Evolutionary conservation across 352 stramenopile species (phyloP).

Genomic region (Pythium oligandrum): DNA sequence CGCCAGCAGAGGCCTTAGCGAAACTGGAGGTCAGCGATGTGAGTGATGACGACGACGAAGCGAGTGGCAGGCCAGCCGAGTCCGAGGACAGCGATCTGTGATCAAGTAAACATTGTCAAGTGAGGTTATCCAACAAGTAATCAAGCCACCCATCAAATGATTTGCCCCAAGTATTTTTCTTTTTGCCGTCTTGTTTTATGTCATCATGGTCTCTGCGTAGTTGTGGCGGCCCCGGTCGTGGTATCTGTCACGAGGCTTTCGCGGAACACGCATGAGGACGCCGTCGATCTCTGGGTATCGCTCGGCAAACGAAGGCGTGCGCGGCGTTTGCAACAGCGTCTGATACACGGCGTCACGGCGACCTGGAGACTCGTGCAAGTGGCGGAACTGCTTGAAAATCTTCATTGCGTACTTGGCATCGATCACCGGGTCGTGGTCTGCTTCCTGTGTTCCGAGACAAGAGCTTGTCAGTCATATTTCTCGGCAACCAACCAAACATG

Average conservation of each 20-base stretch:
- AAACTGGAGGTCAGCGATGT: slow-evolving; percentile 52
- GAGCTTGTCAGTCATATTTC: not conserved
- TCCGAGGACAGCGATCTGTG: slow-evolving; percentile 66
- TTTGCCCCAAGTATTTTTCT: no score
- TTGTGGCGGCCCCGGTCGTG: slow-evolving; percentile 1
- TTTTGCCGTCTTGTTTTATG: slow-evolving; percentile 2
- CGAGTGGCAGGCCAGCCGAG: slow-evolving; percentile 22
- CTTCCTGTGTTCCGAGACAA: slow-evolving; percentile 28
- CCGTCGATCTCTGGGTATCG: slow-evolving; percentile 80
- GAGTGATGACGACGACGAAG: slow-evolving; percentile 30
- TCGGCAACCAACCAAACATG: not conserved
- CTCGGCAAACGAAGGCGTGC: slow-evolving; percentile 79
- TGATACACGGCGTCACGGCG: slow-evolving; percentile 79
- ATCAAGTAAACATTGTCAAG: slow-evolving; percentile 1
- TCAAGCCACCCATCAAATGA: not conserved
- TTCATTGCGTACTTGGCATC: slow-evolving; percentile 88
- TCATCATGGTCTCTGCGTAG: slow-evolving; percentile 12
- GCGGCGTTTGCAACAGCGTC: slow-evolving; percentile 75
- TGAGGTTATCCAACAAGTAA: not conserved
- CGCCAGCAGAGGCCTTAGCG: slow-evolving; percentile 14
- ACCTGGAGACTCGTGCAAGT: slow-evolving; percentile 71
- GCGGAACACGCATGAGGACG: slow-evolving; percentile 67
- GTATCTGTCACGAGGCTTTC: slow-evolving; percentile 34
- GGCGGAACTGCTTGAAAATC: slow-evolving; percentile 82
- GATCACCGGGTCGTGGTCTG: slow-evolving; percentile 81